Base-by-base conservation (phyloP, 805 yeast genomes). In the Wickerhamiella kazuoi region DNA sequence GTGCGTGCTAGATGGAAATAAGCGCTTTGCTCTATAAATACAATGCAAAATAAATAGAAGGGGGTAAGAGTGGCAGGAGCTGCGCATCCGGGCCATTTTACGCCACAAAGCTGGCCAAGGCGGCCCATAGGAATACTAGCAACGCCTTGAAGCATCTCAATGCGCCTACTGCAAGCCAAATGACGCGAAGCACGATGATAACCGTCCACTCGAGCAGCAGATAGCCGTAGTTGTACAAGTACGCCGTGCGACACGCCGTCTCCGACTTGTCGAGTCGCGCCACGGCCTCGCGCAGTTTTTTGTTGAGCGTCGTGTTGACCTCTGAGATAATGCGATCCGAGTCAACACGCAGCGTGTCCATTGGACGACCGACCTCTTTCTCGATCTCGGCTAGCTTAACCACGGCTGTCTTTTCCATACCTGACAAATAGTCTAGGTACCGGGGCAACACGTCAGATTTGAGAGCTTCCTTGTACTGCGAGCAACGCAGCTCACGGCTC, bases 271-370 rank as follows among this genome's bases (percentile, higher is more conserved):
- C 53, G 40, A 50, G 40, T 17, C 50, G 48, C 4, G 50, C 38
- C 9, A 45, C 33, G 24, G 46, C 34, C 21, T 49, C 50, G 30
- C 54, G 46, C 33, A 50, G 42, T 35, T 44, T 45, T n/a, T 46
- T 43, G 45, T 46, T 50, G 24, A 50, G 46, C 4, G 47, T 47
- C 11, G 53, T 48, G 43, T 46, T 47, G 30, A 50, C 52, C 37
- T 50, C 53, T 39, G 51, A 42, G 24, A 47, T 47, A 41, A 50
- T 44, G 19, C 50, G 43, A 30, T 50, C 54, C n/a, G 52, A 44
- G 19, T 47, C 38, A 7, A 46, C 45, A 2, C 53, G 48, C 30
- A 50, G 37, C 4, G 36, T 37, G 24, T 48, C 52, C 5, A 47
- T 42, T 4, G 46, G 35, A 9, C 40, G 24, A n/a, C 49, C 52